Conservation (phyloP, 2,329 filamentous ascomycete genomes). For the Monosporascus sp. region DNA sequence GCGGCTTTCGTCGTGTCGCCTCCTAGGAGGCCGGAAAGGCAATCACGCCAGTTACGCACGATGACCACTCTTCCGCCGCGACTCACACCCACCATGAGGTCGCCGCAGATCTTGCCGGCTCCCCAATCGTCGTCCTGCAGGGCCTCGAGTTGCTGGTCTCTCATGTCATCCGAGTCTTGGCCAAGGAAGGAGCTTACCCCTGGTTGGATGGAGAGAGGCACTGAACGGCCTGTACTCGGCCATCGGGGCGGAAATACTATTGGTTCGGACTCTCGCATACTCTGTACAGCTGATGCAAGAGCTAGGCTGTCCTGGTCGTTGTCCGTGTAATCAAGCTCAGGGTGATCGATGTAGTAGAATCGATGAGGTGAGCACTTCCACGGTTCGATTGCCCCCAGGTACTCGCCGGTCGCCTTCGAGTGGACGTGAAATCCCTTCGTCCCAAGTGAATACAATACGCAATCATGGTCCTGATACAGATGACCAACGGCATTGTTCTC, state of each 20-base stretch:
- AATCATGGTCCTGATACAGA: conserved; percentile 35
- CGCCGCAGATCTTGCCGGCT: conserved; percentile 36
- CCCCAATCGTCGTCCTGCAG: conserved; percentile 40
- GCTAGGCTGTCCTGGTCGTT: conserved; percentile 1
- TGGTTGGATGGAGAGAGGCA: conserved; percentile 22
- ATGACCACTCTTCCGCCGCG: conserved; percentile 36
- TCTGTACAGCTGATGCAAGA: not conserved
- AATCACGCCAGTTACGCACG: conserved; percentile 37
- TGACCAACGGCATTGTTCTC: conserved; percentile 37
- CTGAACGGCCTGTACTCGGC: conserved; percentile 20
- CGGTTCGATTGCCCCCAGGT: conserved; percentile 33
- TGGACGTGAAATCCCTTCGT: conserved; percentile 36
- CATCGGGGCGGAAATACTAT: conserved; percentile 3
- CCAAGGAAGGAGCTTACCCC: not conserved
- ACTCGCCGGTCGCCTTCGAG: conserved; percentile 32
- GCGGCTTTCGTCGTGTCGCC: conserved; percentile 8
- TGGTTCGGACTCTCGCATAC: not conserved
- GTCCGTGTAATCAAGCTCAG: not conserved
- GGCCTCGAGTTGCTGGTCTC: not conserved
- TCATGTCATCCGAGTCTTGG: not conserved
- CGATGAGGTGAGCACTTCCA: conserved; percentile 30
- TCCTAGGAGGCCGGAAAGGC: conserved; percentile 14
- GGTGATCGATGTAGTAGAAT: conserved; percentile 17
- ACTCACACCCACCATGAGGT: conserved; percentile 38
- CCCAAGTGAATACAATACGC: conserved; percentile 40